phyloP scores from a whole-genome alignment of 805 yeast genomes.

The Saturnispora diversa region DNA sequence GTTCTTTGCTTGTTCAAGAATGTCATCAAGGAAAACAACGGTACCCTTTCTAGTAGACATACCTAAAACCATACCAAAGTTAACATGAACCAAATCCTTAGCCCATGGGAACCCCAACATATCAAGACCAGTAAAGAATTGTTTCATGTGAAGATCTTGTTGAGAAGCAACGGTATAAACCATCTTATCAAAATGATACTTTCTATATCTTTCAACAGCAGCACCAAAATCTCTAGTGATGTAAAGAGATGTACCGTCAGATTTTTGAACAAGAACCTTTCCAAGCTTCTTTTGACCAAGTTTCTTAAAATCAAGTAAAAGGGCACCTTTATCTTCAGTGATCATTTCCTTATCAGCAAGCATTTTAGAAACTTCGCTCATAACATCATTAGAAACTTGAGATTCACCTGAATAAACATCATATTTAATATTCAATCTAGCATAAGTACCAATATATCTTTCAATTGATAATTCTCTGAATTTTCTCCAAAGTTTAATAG shows the following conservation, averaged over 20 bases:
- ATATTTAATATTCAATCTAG: constrained; percentile 81
- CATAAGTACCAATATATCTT: constrained; percentile 79
- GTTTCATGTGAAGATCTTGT: constrained; percentile 91
- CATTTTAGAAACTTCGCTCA: constrained; percentile 55
- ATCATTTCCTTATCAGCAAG: constrained; percentile 64
- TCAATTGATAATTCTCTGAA: constrained; percentile 89
- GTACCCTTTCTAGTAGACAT: constrained; percentile 99
- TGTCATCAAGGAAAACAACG: constrained; percentile 93
- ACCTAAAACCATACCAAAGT: constrained; percentile 96
- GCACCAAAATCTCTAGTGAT: constrained; percentile 96
- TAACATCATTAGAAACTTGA: constrained; percentile 68
- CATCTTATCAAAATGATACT: constrained; percentile 87
- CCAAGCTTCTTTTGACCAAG: constrained; percentile 83
- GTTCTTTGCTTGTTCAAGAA: constrained; percentile 85
- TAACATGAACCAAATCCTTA: constrained; percentile 63
- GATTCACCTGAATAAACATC: constrained; percentile 95
- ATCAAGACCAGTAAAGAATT: constrained; percentile 87
- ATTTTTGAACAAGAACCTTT: constrained; percentile 83
- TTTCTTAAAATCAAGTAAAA: constrained; percentile 73
- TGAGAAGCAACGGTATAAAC: constrained; percentile 92
- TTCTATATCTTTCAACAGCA: constrained; percentile 82
- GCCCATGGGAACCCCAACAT: constrained; percentile 91
- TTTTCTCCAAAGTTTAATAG: constrained; percentile 70
- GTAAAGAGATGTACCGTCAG: constrained; percentile 92
- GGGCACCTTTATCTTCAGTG: constrained; percentile 86